Percentiles rank a stretch among this genome's conserved stretches.
phyloP scores from a whole-genome alignment of 1,284 basidiomycete genomes.

The Volvariella surrecta region DNA sequence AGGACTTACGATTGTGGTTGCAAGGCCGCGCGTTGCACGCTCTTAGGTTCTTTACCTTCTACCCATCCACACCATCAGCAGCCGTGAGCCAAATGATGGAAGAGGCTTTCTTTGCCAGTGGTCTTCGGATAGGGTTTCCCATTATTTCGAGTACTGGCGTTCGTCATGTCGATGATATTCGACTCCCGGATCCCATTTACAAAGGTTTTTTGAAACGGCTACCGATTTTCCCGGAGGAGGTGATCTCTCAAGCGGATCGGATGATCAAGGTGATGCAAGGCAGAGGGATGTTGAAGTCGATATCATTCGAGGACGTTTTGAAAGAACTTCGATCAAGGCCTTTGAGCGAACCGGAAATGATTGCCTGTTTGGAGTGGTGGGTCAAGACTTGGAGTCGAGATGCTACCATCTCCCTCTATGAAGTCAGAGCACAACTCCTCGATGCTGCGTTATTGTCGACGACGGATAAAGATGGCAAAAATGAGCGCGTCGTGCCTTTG shows the following conservation, averaged over 20 bases:
- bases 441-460: conserved; percentile 58
- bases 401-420: conserved; percentile 29
- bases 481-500: conserved; percentile 59
- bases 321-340: conserved; percentile 71
- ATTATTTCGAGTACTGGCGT: conserved; percentile 82
- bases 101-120: conserved; percentile 74
- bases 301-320: conserved; percentile 83
- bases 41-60: conserved; percentile 86
- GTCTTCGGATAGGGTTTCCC: conserved; percentile 41
- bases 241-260: conserved; percentile 53
- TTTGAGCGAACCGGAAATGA: conserved; percentile 68
- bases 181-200: conserved; percentile 73
- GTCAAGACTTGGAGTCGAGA: conserved; percentile 51
- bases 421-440: conserved; percentile 55
- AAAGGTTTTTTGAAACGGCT: conserved; percentile 75
- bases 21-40: conserved; percentile 71
- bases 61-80: conserved; percentile 78
- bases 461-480: conserved; percentile 25
- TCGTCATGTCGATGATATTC: conserved; percentile 60
- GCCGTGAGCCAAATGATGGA: conserved; percentile 80
- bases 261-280: conserved; percentile 65
- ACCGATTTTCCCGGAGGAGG: conserved; percentile 64
- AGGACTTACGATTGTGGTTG: conserved; percentile 42
- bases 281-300: conserved; percentile 70
- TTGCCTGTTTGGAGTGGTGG: conserved; percentile 90